Evolutionary conservation across 768 basidiomycete species (phyloP).

Genomic region (Phylloporus scabripes): DNA sequence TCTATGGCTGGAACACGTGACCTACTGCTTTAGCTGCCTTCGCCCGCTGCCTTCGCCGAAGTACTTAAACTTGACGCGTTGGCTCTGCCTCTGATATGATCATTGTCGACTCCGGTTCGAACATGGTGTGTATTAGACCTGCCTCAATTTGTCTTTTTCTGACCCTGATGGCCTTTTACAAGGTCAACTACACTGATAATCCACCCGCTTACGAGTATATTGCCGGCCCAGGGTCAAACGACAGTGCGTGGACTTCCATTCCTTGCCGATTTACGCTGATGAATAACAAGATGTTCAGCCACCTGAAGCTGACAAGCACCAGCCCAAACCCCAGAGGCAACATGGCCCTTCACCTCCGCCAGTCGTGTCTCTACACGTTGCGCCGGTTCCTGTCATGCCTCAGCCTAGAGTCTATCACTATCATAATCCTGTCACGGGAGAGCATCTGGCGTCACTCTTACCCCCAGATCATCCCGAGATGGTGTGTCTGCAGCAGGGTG

Average conservation of each 20-base stretch:
- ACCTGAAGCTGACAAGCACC: conserved; percentile 11
- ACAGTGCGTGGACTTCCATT: conserved; percentile 21
- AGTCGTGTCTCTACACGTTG: conserved; percentile 19
- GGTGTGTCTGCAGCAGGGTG: conserved; percentile 74
- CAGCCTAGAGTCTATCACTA: conserved; percentile 63
- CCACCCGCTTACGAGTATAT: conserved; percentile 49
- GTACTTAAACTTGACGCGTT: background rate
- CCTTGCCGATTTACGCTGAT: background rate
- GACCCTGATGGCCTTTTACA: background rate
- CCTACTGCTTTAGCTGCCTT: background rate
- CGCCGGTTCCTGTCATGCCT: conserved; percentile 31
- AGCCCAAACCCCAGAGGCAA: conserved; percentile 7
- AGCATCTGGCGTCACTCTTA: conserved; percentile 54
- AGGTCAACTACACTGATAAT: conserved; percentile 28
- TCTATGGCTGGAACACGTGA: conserved; percentile 18
- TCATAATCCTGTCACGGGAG: conserved; percentile 53
- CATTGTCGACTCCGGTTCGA: conserved; percentile 21
- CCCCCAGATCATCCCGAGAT: conserved; percentile 81
- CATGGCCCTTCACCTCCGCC: conserved; percentile 7
- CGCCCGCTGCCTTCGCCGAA: background rate
- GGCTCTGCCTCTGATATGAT: conserved; percentile 8
- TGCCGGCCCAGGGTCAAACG: conserved; percentile 22
- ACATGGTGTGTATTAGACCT: conserved; percentile 20
- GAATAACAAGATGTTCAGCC: conserved; percentile 7
- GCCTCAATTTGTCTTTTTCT: background rate